These are phyloP conservation scores for Sphagnum contortum DNA, from an alignment of 225 moss, liverwort and hornwort genomes.

Conservation along the genomic window DNA sequence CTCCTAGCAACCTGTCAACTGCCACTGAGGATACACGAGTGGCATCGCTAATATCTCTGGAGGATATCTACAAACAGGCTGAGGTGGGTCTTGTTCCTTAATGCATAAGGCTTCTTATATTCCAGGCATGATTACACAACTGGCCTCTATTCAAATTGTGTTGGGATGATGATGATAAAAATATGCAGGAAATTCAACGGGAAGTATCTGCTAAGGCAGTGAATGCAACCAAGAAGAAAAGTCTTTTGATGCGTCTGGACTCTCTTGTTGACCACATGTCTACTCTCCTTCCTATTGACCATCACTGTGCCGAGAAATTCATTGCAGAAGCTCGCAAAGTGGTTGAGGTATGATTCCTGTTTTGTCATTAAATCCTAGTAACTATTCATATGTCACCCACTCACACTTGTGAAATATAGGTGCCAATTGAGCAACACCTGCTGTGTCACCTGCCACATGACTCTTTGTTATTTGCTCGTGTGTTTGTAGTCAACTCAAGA, in stretches of 20 bases:
- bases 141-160: too few species aligned
- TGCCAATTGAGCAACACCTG: too few species aligned
- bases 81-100: constrained; percentile 24
- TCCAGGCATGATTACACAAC: too few species aligned
- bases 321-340: constrained; percentile 55
- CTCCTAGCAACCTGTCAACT: constrained; percentile 76
- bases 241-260: constrained; percentile 45
- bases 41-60: constrained; percentile 89
- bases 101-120: too few species aligned
- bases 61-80: constrained; percentile 77
- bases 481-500: constrained; percentile 34
- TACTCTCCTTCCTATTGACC: constrained; percentile 80
- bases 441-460: too few species aligned
- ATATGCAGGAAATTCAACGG: constrained; percentile 52
- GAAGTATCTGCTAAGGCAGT: constrained; percentile 47
- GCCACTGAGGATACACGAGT: constrained; percentile 92
- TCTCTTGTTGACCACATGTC: constrained; percentile 78
- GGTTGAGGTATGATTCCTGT: constrained; percentile 36
- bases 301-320: constrained; percentile 60
- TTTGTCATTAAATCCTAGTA: too few species aligned
- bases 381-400: too few species aligned
- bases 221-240: constrained; percentile 46
- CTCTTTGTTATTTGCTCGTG: too few species aligned
- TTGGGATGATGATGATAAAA: too few species aligned
- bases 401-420: too few species aligned